Evolutionary conservation across 768 basidiomycete species (phyloP), one percentile per base, ranked within the genome.

Genomic region (Kwoniella pini): DNA sequence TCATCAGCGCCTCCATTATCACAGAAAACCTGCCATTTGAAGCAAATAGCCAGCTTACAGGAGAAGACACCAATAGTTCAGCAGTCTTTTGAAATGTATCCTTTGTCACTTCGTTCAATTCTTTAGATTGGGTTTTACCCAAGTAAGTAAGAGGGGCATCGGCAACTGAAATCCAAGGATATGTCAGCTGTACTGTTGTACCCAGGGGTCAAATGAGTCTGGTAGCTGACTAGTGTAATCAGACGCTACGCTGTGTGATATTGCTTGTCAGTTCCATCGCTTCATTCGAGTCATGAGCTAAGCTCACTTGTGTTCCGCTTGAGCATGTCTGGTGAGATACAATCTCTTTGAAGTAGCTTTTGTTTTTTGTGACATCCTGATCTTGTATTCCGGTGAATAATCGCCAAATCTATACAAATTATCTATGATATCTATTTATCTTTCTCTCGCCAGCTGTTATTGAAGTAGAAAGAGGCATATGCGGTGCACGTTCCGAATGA

Each of bases 61-160:
- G 67, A 0, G 71, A 72, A 9, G 63, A 71, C 26, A 78, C 77
- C 24, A 79, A 13, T 10, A 79, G 57, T 21, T 78, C 63, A 0
- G 71, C 77, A 3, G 69, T 66, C 24, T 64, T 51, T 56, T 78
- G 76, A 21, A 75, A 52, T 1, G 26, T 56, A 31, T 68, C 55
- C 51, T 75, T 61, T 7, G 76, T 75, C n/a, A 69, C 52, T 27
- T 74, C 44, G 48, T 76, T 43, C 40, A 79, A 46, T 19, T 67
- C 54, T 10, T 48, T 38, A 6, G 65, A 62, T 60, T 79, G 79
- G 19, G 73, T 30, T 11, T 65, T 43, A 2, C 79, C 79, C 31
- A 77, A 64, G 3, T 63, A 40, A 1, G 79, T 79, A 1, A 79
- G 52, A 1, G 68, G 69, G 0, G 79, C 77, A 43, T 79, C 79